Percentiles rank a stretch among this genome's conserved stretches.
Conservation (phyloP, 1,139 yeast species). For the Yamadazyma diddensiae region DNA sequence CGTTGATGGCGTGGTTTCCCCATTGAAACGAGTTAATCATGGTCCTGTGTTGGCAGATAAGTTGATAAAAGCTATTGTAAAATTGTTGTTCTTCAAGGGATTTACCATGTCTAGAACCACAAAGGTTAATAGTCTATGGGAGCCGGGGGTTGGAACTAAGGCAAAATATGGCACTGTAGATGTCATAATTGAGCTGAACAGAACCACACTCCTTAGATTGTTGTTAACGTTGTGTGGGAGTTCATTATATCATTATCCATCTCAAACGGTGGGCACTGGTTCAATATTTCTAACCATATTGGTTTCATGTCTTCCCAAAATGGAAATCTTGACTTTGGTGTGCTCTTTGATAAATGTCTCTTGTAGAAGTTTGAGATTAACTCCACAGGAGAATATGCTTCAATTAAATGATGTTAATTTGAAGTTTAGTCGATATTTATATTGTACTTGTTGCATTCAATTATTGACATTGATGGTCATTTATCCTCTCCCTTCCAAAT, state of each 20-base stretch:
- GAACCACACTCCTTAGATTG: constrained; percentile 65
- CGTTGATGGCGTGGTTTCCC: constrained; percentile 7
- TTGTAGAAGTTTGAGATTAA: constrained; percentile 35
- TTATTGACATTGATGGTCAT: constrained; percentile 59
- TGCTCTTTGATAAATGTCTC: constrained; percentile 68
- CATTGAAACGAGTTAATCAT: constrained; percentile 2
- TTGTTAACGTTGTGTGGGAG: constrained; percentile 63
- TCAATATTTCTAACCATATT: constrained; percentile 58
- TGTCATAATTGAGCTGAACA: constrained; percentile 56
- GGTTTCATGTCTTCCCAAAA: constrained; percentile 51
- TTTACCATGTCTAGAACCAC: constrained; percentile 45
- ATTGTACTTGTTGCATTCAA: constrained; percentile 60
- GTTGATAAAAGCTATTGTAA: constrained; percentile 44
- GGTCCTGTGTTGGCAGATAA: constrained; percentile 46
- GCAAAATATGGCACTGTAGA: constrained; percentile 43
- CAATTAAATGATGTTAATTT: constrained; percentile 32
- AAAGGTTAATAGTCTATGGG: constrained; percentile 50
- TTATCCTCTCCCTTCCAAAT: constrained; percentile 56
- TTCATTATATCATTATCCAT: constrained; percentile 51
- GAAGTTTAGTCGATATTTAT: constrained; percentile 40
- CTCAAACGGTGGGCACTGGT: constrained; percentile 48
- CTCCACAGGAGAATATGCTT: constrained; percentile 36
- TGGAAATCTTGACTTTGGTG: constrained; percentile 50
- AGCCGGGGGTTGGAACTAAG: constrained; percentile 65
- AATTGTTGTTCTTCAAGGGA: constrained; percentile 56